A percentile compares a stretch with the other conserved stretches of the same genome.
phyloP scores from a whole-genome alignment of 1,284 basidiomycete genomes.

The Takashimella tepidaria region DNA sequence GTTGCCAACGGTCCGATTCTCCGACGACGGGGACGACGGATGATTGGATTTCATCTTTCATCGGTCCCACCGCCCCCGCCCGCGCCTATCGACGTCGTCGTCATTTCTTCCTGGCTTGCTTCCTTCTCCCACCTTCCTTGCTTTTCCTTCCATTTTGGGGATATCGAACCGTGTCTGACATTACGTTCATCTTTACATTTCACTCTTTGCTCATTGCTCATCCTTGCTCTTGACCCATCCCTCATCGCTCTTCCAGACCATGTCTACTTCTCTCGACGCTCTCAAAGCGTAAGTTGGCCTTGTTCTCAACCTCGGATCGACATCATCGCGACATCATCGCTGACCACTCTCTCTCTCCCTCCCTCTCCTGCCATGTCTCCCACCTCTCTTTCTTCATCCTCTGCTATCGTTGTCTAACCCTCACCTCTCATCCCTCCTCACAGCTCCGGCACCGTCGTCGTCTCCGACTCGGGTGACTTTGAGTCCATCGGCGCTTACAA shows the following conservation, averaged over 20 bases:
- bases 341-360: neutral
- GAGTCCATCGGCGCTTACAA: constrained; percentile 78
- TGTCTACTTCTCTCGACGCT: constrained; percentile 21
- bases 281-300: constrained; percentile 19
- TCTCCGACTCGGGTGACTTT: constrained; percentile 77
- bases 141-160: neutral
- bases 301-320: neutral
- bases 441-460: constrained; percentile 80
- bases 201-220: too few species aligned
- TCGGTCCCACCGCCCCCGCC: neutral
- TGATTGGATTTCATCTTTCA: neutral
- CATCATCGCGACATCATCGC: too few species aligned
- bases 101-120: neutral
- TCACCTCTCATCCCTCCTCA: neutral
- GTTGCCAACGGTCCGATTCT: neutral
- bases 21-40: neutral
- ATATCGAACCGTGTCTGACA: neutral
- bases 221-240: too few species aligned
- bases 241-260: neutral
- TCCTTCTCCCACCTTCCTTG: neutral
- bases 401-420: neutral
- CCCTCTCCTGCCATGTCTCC: neutral
- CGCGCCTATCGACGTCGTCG: neutral
- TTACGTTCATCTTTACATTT: neutral
- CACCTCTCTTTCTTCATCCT: neutral